Evolutionary conservation across 1,284 basidiomycete species (phyloP).

Genomic region (Cutaneotrichosporon cyanovorans): DNA sequence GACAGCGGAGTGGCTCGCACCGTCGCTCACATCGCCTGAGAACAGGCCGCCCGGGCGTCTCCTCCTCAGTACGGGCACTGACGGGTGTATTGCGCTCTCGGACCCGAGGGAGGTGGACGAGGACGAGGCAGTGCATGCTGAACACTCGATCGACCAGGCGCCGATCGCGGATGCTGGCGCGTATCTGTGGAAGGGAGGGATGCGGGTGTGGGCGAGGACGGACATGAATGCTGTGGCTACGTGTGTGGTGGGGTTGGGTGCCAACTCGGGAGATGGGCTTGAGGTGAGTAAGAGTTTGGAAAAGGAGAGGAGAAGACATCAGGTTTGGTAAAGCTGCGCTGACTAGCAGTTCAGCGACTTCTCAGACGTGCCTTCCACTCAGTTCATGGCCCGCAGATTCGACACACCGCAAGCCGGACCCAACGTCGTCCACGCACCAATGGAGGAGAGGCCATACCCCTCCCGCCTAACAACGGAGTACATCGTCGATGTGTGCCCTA

Average conservation of each 20-base stretch:
- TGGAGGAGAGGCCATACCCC: constrained; percentile 29
- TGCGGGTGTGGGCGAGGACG: constrained; percentile 43
- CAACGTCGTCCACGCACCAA: constrained; percentile 22
- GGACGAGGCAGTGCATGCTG: constrained; percentile 47
- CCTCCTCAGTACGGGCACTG: constrained; percentile 48
- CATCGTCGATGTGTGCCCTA: constrained; percentile 39
- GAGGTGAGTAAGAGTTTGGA: constrained; percentile 23
- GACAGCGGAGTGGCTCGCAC: constrained; percentile 14
- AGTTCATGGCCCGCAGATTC: constrained; percentile 34
- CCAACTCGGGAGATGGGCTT: constrained; percentile 25
- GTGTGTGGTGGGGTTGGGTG: constrained; percentile 19
- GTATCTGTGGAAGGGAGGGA: constrained; percentile 24
- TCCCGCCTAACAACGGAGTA: constrained; percentile 33
- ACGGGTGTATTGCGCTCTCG: constrained; percentile 48
- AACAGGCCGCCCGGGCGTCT: constrained; percentile 35
- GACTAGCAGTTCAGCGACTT: constrained; percentile 27
- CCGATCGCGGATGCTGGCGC: constrained; percentile 33
- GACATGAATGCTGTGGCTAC: constrained; percentile 42
- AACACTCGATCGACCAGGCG: constrained; percentile 43
- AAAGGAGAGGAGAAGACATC: too few relatives aligned
- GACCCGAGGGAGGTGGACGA: constrained; percentile 47
- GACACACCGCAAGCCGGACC: constrained; percentile 19
- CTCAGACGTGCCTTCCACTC: constrained; percentile 20
- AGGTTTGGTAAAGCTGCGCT: too few relatives aligned
- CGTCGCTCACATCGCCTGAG: constrained; percentile 43